Evolutionary conservation across 257 asterid genomes (phyloP).

Genomic region (Solanum sejunctum): DNA sequence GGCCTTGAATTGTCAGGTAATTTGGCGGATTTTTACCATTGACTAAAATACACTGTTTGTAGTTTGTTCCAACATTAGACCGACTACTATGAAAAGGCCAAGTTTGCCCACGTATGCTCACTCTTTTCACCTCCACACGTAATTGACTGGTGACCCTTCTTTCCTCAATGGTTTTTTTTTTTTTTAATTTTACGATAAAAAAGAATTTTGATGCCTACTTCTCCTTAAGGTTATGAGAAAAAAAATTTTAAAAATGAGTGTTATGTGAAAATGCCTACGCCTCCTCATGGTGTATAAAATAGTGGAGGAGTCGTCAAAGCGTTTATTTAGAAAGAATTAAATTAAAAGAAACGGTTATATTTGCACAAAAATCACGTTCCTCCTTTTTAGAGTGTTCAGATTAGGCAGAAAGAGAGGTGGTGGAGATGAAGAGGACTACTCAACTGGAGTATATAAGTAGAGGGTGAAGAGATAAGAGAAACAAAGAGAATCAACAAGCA

Average conservation of each 20-base stretch:
- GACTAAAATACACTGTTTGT: not conserved
- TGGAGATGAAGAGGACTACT: not conserved
- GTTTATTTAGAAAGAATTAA: no score
- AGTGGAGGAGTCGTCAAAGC: not conserved
- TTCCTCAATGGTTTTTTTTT: not conserved
- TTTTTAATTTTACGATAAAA: not conserved
- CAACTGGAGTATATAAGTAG: not conserved
- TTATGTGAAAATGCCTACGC: not conserved
- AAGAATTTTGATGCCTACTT: not conserved
- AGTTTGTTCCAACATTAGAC: not conserved
- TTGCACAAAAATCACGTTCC: not conserved
- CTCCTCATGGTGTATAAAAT: not conserved
- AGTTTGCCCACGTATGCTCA: conserved; percentile 9
- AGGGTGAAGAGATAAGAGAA: not conserved
- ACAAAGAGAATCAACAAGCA: not conserved
- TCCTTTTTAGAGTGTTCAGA: not conserved
- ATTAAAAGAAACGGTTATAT: not conserved
- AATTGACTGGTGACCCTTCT: not conserved
- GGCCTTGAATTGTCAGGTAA: not conserved
- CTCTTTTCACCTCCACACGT: not conserved
- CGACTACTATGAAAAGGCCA: conserved; percentile 1
- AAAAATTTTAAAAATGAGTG: not conserved
- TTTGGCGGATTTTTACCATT: not conserved
- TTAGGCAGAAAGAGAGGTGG: not conserved
- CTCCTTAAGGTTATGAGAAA: not conserved